These are phyloP conservation scores for Paramecium octaurelia DNA, from an alignment of 73 alveolate genomes.

Conservation along the genomic window DNA sequence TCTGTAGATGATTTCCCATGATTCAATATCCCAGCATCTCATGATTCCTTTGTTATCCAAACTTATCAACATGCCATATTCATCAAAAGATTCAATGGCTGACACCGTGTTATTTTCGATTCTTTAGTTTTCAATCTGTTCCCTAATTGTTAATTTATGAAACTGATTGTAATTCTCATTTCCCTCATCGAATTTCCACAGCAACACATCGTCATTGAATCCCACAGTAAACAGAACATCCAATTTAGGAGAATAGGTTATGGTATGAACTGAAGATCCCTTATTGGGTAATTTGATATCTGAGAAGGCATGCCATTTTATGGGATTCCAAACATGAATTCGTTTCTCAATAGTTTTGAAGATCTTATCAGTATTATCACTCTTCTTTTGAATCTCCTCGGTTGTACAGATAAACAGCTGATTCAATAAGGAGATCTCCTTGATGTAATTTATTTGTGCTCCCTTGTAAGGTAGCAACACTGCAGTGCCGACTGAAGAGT, in stretches of 20 bases:
- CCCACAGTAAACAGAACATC: slow-evolving; percentile 4
- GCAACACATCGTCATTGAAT: not conserved
- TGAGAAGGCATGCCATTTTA: not conserved
- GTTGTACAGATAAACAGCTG: not conserved
- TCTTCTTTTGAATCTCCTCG: not conserved
- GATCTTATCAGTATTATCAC: not conserved
- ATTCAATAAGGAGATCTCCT: not conserved
- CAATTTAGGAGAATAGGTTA: not conserved
- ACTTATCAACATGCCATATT: not conserved
- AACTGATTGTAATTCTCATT: slow-evolving; percentile 1
- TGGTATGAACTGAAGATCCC: not conserved
- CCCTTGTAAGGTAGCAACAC: not conserved
- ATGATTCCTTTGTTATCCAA: not conserved
- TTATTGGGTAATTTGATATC: not conserved
- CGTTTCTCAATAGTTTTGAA: not conserved
- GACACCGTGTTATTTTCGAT: not conserved
- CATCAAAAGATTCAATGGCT: slow-evolving; percentile 30
- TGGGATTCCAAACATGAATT: slow-evolving; percentile 26
- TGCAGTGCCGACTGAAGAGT: slow-evolving; percentile 3
- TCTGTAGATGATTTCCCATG: not conserved
- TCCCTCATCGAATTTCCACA: slow-evolving; percentile 32
- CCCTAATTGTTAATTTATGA: not conserved
- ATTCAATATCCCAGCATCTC: slow-evolving; percentile 32
- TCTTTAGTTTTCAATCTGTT: not conserved
- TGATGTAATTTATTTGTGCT: not conserved